Evolutionary conservation across 1,139 yeast genomes (phyloP), one percentile per base, ranked within the genome.

Genomic region (Groenewaldozyma auringiensis): DNA sequence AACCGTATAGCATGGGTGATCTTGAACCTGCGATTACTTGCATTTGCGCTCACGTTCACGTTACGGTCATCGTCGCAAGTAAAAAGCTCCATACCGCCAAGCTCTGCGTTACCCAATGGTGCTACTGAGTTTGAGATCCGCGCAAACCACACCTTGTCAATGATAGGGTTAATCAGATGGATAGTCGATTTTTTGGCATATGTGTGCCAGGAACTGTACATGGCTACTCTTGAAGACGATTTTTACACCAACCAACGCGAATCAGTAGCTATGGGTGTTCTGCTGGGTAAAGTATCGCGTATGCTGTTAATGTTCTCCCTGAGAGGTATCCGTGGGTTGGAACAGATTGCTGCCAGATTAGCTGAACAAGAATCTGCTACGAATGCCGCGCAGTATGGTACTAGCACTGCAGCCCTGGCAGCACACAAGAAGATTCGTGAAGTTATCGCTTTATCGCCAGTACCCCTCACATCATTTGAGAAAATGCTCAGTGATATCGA

Each of bases 161-260:
- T 83, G 44, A 62, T 83, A 18, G 95, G 95, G 0, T 75, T 80
- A 37, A 74, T 82, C n/a, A 74, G 85, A 53, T 87, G 95, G 94
- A 71, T 82, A 48, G 70, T 83, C 37, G 95, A 86, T 58, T 72
- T 84, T 47, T 69, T 84, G 54, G 75, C 79, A 0, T 77, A 75
- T 50, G 61, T 83, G 40, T 76, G 79, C 48, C 94, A 86, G 59
- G 94, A 86, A 53, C 61, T 87, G 20, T 64, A 63, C 43, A 41
- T 59, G 44, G 58, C 63, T 0, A 55, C 63, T 3, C 48, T 56
- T 2, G 53, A 54, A 32, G 47, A 46, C 3, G 44, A 42, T 13
- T 46, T 42, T 20, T 46, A 40, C 37, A 25, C 43, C 34, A 36
- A 47, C 21, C 45, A 46, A 2, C 43, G 47, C 4, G 49, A 50